These are phyloP conservation scores for Diutina scorzettiae DNA, from an alignment of 1,139 yeast species.

Conservation along the genomic window DNA sequence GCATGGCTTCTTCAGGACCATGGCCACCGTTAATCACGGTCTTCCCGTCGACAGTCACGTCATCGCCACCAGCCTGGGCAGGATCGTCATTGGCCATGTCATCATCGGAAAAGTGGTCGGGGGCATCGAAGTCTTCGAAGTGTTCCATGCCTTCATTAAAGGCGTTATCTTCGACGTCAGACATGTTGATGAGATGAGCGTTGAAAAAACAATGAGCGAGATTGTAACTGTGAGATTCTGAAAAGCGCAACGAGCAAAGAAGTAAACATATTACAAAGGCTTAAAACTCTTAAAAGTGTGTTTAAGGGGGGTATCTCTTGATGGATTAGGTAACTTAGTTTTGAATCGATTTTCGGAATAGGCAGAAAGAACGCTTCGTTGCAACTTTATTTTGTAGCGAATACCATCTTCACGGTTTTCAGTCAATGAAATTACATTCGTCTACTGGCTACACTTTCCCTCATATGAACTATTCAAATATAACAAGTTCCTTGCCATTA, in stretches of 20 bases:
- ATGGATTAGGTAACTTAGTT: too few species aligned
- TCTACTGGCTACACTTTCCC: too few species aligned
- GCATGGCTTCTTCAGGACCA: conserved; percentile 42
- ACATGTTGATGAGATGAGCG: conserved; percentile 18
- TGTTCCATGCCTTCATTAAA: conserved; percentile 74
- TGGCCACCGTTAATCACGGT: conserved; percentile 58
- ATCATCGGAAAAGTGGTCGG: conserved; percentile 65
- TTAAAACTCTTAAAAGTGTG: too few species aligned
- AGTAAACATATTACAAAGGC: too few species aligned
- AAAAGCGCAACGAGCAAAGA: too few species aligned
- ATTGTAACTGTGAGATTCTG: not conserved
- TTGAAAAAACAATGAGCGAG: not conserved
- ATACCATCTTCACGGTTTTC: too few species aligned
- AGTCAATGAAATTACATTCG: not conserved
- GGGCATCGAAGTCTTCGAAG: conserved; percentile 69
- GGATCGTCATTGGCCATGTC: conserved; percentile 36
- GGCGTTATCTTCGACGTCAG: conserved; percentile 37
- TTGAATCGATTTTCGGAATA: too few species aligned
- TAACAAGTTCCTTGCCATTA: too few species aligned
- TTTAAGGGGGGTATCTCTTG: too few species aligned
- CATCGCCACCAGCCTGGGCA: conserved; percentile 22
- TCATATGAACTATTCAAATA: too few species aligned
- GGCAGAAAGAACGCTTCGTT: too few species aligned
- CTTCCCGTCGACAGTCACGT: conserved; percentile 56
- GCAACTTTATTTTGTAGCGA: too few species aligned